phyloP scores from a whole-genome alignment of 208 protist species.

The Trichomonas tenax region DNA sequence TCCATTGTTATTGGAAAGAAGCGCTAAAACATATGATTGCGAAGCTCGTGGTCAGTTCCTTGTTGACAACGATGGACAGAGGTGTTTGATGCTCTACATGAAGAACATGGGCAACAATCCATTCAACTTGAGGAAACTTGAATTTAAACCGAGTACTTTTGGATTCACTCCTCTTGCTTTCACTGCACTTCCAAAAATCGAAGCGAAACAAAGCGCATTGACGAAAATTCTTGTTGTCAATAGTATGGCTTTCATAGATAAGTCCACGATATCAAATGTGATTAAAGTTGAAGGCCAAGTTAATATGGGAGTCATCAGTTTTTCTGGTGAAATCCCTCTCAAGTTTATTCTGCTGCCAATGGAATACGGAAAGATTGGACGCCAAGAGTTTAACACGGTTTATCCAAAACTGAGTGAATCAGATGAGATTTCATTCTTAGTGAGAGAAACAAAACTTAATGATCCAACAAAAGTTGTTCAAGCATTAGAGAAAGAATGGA shows the following conservation, averaged over 20 bases:
- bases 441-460: neutral
- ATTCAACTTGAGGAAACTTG: neutral
- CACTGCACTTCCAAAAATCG: neutral
- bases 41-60: neutral
- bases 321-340: neutral
- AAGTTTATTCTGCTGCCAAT: neutral
- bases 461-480: neutral
- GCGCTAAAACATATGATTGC: neutral
- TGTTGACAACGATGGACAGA: neutral
- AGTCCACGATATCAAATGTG: neutral
- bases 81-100: neutral
- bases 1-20: neutral
- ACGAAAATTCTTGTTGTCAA: neutral
- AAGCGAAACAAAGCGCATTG: neutral
- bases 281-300: neutral
- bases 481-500: neutral
- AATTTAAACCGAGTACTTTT: neutral
- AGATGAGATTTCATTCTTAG: neutral
- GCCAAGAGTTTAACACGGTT: neutral
- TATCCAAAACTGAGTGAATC: neutral
- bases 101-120: neutral
- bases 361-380: neutral
- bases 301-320: neutral
- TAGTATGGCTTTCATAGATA: neutral
- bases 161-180: neutral